Percentiles rank a stretch among this genome's conserved stretches.
Conservation (phyloP, 768 basidiomycete genomes). For the Paxillus ammoniavirescens region DNA sequence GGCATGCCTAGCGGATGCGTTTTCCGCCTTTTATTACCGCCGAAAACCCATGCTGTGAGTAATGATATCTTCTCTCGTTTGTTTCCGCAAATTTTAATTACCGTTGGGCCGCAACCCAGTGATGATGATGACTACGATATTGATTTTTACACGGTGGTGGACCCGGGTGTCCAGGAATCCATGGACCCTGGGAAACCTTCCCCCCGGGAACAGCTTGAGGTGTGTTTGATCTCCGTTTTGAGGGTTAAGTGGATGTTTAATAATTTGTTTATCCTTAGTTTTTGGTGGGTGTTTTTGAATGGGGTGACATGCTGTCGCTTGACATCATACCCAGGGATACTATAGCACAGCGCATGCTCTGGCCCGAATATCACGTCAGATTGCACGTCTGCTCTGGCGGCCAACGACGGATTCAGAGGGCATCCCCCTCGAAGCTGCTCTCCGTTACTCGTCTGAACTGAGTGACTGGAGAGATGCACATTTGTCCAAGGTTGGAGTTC, state of each 20-base stretch:
- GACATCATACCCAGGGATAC: constrained; percentile 57
- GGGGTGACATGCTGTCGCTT: constrained; percentile 4
- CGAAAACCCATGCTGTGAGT: constrained; percentile 74
- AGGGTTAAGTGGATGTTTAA: background rate
- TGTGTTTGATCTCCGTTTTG: constrained; percentile 29
- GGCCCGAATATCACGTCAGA: constrained; percentile 79
- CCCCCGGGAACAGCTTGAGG: constrained; percentile 79
- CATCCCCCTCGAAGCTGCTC: constrained; percentile 65
- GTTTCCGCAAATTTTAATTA: constrained; percentile 19
- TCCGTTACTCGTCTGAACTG: constrained; percentile 54
- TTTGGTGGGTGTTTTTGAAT: constrained; percentile 48
- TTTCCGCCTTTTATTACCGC: constrained; percentile 79
- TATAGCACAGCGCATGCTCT: constrained; percentile 80
- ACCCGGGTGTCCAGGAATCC: constrained; percentile 52
- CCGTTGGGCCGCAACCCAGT: constrained; percentile 27
- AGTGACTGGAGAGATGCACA: constrained; percentile 75
- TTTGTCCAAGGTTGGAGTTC: constrained; percentile 80
- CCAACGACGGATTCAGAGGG: constrained; percentile 77
- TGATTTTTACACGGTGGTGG: constrained; percentile 79
- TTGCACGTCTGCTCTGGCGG: constrained; percentile 79
- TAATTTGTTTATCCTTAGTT: constrained; percentile 43
- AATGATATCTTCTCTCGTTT: background rate
- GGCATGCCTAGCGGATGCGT: constrained; percentile 83
- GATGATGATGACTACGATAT: constrained; percentile 91
- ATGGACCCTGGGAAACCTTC: constrained; percentile 54